Evolutionary conservation across 345 rosid genomes (phyloP).

Genomic region (Aquilaria sinensis): DNA sequence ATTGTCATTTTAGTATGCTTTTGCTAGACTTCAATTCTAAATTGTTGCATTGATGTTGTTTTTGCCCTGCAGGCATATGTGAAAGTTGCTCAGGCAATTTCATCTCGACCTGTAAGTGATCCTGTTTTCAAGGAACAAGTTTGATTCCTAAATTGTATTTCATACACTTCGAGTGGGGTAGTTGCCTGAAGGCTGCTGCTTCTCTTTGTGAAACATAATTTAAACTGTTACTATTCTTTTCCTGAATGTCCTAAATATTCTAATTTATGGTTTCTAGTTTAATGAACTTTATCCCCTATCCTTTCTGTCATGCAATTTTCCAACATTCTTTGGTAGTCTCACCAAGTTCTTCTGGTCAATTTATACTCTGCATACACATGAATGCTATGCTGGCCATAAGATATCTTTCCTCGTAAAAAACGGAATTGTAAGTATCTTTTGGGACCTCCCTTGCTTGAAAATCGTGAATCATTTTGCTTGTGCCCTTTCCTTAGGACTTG

Average conservation of each 20-base stretch:
- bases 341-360: not conserved
- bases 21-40: not conserved
- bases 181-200: not conserved
- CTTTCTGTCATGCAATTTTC: too few relatives aligned
- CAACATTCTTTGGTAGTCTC: too few relatives aligned
- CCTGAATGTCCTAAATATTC: too few relatives aligned
- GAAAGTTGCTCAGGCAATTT: conserved; percentile 92
- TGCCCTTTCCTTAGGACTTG: conserved; percentile 53
- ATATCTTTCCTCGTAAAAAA: not conserved
- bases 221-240: too few relatives aligned
- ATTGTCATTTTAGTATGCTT: too few relatives aligned
- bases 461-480: not conserved
- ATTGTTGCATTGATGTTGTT: not conserved
- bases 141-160: not conserved
- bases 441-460: not conserved
- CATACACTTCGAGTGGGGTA: not conserved
- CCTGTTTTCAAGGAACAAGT: not conserved
- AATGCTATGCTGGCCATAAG: too few relatives aligned
- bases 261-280: too few relatives aligned
- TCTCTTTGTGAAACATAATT: not conserved
- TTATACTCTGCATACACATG: too few relatives aligned
- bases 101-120: conserved; percentile 80
- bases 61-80: conserved; percentile 62
- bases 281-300: too few relatives aligned
- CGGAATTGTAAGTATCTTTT: not conserved